Conservation (phyloP, 140 eudicot species). For the Senecio squalidus region DNA sequence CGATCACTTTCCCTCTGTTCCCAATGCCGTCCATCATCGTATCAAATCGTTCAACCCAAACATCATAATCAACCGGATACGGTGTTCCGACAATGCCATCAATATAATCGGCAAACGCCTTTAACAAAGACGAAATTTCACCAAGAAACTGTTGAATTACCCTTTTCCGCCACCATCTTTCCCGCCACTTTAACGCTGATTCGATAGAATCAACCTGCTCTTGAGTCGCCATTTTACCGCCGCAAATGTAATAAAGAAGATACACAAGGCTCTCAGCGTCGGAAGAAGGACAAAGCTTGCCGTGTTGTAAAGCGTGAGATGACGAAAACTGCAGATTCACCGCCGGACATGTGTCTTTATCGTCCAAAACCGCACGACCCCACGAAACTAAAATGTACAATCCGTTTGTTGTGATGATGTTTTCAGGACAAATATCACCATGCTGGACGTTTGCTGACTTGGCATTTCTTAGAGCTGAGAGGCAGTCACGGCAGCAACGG, state of each 20-base stretch:
- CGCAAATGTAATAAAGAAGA: conserved; percentile 57
- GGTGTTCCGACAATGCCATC: conserved; percentile 85
- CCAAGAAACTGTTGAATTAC: conserved; percentile 68
- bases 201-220: conserved; percentile 79
- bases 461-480: conserved; percentile 63
- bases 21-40: conserved; percentile 44
- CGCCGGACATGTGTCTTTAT: conserved; percentile 75
- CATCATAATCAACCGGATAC: conserved; percentile 65
- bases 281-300: conserved; percentile 84
- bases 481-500: conserved; percentile 82
- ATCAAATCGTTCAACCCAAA: conserved; percentile 67
- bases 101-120: conserved; percentile 87
- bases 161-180: conserved; percentile 72
- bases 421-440: conserved; percentile 87
- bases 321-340: conserved; percentile 79
- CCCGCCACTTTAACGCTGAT: conserved; percentile 81
- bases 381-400: conserved; percentile 50
- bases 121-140: conserved; percentile 67
- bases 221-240: conserved; percentile 61
- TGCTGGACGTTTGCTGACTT: conserved; percentile 71
- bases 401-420: conserved; percentile 38
- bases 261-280: conserved; percentile 85
- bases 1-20: conserved; percentile 55
- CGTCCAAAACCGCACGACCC: conserved; percentile 90
- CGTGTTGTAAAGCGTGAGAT: conserved; percentile 73